Conservation (phyloP, 1,139 yeast species). For the Nakaseomyces sp. region DNA sequence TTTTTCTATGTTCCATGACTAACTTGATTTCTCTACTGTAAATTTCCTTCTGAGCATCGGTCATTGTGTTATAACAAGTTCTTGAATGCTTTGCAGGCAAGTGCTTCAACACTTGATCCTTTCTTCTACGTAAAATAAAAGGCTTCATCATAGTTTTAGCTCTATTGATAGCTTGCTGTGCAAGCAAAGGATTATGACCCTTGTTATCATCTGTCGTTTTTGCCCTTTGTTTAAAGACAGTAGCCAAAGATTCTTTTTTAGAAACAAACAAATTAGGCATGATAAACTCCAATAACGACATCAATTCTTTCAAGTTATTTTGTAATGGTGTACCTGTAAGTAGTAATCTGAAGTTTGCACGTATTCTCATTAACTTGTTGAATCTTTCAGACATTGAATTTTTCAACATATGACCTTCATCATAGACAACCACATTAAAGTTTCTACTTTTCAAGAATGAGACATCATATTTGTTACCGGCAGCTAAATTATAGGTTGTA, state of each 20-base stretch:
- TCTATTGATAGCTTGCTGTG: conserved; percentile 82
- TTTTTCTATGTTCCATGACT: conserved; percentile 44
- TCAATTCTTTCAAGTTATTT: conserved; percentile 80
- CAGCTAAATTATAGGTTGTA: conserved; percentile 86
- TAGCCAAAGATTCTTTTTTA: conserved; percentile 72
- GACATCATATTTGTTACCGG: conserved; percentile 76
- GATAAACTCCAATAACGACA: conserved; percentile 83
- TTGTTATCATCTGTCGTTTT: conserved; percentile 48
- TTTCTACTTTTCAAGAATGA: conserved; percentile 63
- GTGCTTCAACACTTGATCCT: conserved; percentile 83
- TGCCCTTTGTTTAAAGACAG: conserved; percentile 77
- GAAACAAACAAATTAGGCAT: conserved; percentile 75
- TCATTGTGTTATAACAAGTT: conserved; percentile 57
- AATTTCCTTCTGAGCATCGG: conserved; percentile 46
- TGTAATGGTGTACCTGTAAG: conserved; percentile 97
- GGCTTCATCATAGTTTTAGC: conserved; percentile 99
- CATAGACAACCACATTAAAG: conserved; percentile 86
- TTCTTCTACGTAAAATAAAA: conserved; percentile 82
- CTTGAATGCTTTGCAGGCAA: conserved; percentile 68
- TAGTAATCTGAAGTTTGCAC: conserved; percentile 70
- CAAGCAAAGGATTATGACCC: conserved; percentile 67
- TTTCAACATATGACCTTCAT: conserved; percentile 95
- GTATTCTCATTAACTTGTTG: conserved; percentile 70
- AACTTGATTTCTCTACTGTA: conserved; percentile 50
- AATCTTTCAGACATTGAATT: conserved; percentile 86